These are phyloP conservation scores for Saxispiralis lemnorum DNA, from an alignment of 495 filamentous ascomycete species.

Conservation along the genomic window DNA sequence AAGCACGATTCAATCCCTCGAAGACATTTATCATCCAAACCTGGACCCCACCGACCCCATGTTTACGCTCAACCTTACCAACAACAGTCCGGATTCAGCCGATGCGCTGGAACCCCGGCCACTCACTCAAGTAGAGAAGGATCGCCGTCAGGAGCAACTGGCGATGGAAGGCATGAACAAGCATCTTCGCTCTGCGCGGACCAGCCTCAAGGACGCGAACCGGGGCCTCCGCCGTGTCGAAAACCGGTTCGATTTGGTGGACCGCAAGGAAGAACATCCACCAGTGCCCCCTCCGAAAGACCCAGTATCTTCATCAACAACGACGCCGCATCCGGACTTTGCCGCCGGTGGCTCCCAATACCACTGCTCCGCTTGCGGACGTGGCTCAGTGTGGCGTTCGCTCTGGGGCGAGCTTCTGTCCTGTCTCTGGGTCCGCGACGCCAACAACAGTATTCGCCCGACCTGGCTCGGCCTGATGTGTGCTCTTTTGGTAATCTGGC, in stretches of 20 bases:
- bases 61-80: slow-evolving; percentile 1
- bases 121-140: slow-evolving; percentile 17
- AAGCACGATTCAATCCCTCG: slow-evolving; percentile 44
- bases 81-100: background rate
- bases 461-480: slow-evolving; percentile 9
- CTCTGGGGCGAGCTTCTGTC: slow-evolving; percentile 8
- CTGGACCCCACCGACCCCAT: slow-evolving; percentile 10
- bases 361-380: slow-evolving; percentile 8
- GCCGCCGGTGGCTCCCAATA: background rate
- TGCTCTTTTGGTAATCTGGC: slow-evolving; percentile 3
- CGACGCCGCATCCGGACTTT: background rate
- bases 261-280: background rate
- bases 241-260: slow-evolving; percentile 15
- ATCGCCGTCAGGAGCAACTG: slow-evolving; percentile 20
- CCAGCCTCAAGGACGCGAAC: slow-evolving; percentile 23
- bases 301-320: no score
- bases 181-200: slow-evolving; percentile 19
- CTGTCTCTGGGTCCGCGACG: slow-evolving; percentile 9
- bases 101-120: background rate
- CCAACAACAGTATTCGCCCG: slow-evolving; percentile 1
- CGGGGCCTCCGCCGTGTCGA: slow-evolving; percentile 23
- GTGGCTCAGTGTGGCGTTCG: slow-evolving; percentile 2
- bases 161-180: slow-evolving; percentile 23
- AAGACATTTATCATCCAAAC: slow-evolving; percentile 30
- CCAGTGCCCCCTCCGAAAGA: background rate